Base-by-base conservation (phyloP, 768 basidiomycete genomes). In the Russula vinacea region DNA sequence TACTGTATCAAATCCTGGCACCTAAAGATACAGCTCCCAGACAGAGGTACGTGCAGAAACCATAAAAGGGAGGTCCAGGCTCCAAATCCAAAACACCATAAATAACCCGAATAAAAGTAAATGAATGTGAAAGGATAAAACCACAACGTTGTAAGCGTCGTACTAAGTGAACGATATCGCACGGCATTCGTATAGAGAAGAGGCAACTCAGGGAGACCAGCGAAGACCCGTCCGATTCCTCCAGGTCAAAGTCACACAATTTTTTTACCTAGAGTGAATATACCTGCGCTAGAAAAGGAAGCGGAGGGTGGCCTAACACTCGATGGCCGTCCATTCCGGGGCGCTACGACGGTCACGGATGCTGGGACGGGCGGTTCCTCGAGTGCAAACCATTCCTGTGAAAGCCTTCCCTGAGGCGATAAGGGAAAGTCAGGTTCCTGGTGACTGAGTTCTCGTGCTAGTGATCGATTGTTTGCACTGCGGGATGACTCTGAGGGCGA, bases 361-460 rank as follows among this genome's bases (percentile, higher is more conserved):
- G 49, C 5, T 11, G 22, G 45, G 24, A 17, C 13, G 32, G 57
- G 44, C 32, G 49, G 32, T 24, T 24, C 33, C 33, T 42, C 32
- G 5, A 33, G 19, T 37, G 17, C 17, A 40, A 50, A 40, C 50
- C 56, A 53, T 19, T 54, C 49, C n/a, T 50, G 50, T 17, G 68
- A 68, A 29, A 61, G 26, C 5, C 56, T 33, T 13, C 59, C 40
- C 17, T 55, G 56, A 32, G 66, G 62, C 3, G 62, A 57, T 5
- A 54, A 44, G 4, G 66, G 66, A 19, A 68, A 62, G 37, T 68
- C 68, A 13, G 54, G 62, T 37, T 47, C 55, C 24, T 50, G 56
- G 14, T 42, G 42, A 57, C 39, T 42, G 32, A 29, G 44, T 53
- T 37, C 52, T 16, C 13, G 19, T 17, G n/a, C 14, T 24, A 22